Evolutionary conservation across 371 early-diverging fungal species (phyloP), one percentile per base, ranked within the genome.

Genomic region (Actinomucor elegans): DNA sequence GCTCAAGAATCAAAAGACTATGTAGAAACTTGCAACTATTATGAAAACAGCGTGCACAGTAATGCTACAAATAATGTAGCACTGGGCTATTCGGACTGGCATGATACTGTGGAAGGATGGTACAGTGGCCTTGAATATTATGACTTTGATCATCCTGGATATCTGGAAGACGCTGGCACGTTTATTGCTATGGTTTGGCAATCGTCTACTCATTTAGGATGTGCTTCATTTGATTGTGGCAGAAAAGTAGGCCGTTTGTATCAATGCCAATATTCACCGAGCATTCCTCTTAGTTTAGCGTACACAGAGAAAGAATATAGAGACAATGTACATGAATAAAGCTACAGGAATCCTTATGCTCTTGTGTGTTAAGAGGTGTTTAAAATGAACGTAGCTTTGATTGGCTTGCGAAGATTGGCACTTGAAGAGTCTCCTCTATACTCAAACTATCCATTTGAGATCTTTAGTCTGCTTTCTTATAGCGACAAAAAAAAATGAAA

Each of bases 161-260:
- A 48, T 11, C 15, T 14, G 10, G 26, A 17, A 11, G 17, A 35
- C 17, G 26, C 48, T 8, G 48, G 26, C 5, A 34, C 48, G 10
- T 48, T 48, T 36, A 48, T 48, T 17, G 24, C 48, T 21, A 48
- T 48, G 48, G 15, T 48, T 17, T 48, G 48, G 48, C 34, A 36
- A 48, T 34, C 34, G 17, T 23, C 48, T 9, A 35, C 35, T 0
- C 36, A 33, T 26, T 11, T 48, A n/a, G 48, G 48, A 17, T 48
- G 48, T 11, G 21, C 48, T 17, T 36, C 35, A n/a, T 23, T 14
- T 6, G 10, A 26, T 4, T 48, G 48, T 27, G 26, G 26, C 12
- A 42, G 26, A 26, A n/a, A 34, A 1, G 17, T n/a, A 4, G 27
- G 27, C 5, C 2, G 8, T 14, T 17, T 48, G 4, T 48, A 48